Conservation (phyloP, 805 yeast genomes). For the Starmerella apis region DNA sequence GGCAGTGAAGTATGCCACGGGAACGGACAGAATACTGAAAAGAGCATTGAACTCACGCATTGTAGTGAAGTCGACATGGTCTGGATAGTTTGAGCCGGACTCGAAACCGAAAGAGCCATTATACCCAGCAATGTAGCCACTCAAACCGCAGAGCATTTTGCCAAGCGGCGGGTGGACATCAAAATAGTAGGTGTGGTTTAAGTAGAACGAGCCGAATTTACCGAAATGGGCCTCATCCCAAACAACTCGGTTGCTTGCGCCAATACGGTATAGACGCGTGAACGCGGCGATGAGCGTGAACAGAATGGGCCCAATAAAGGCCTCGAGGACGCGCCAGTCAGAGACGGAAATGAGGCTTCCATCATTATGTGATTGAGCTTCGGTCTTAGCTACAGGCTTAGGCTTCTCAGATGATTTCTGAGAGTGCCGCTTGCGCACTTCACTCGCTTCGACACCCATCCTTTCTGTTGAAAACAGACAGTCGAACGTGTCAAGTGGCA, state of each 20-base stretch:
- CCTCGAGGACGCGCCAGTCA: slow-evolving; percentile 26
- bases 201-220: slow-evolving; percentile 44
- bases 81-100: slow-evolving; percentile 66
- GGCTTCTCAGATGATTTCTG: neutral
- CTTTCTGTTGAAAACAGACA: neutral
- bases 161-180: slow-evolving; percentile 99
- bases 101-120: slow-evolving; percentile 90
- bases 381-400: neutral
- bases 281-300: slow-evolving; percentile 62
- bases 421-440: slow-evolving; percentile 4
- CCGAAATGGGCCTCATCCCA: slow-evolving; percentile 44
- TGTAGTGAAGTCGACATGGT: slow-evolving; percentile 61
- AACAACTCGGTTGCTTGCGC: slow-evolving; percentile 63
- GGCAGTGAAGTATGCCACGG: slow-evolving; percentile 72
- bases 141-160: slow-evolving; percentile 78
- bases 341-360: slow-evolving; percentile 27
- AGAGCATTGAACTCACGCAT: slow-evolving; percentile 88
- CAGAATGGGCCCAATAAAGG: slow-evolving; percentile 39
- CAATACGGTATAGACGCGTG: slow-evolving; percentile 66
- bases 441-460: slow-evolving; percentile 8
- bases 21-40: slow-evolving; percentile 65
- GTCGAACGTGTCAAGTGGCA: slow-evolving; percentile 4
- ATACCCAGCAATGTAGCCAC: slow-evolving; percentile 82
- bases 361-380: slow-evolving; percentile 12
- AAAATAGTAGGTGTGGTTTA: slow-evolving; percentile 83